Base-by-base conservation (phyloP, 1,284 basidiomycete genomes). In the Cryptococcus hybrid region DNA sequence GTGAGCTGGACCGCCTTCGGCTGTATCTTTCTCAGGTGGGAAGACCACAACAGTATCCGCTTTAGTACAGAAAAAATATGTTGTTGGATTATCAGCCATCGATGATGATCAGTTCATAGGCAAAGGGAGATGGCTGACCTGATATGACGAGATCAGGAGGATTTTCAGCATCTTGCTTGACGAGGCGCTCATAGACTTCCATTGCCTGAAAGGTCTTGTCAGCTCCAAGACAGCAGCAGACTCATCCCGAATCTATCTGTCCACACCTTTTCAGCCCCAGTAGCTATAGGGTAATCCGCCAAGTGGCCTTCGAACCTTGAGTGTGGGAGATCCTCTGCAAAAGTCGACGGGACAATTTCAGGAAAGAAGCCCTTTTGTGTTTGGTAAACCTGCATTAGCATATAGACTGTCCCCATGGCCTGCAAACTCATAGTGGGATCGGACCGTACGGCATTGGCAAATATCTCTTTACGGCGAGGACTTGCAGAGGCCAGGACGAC, bases 81-180 rank as follows among this genome's bases (percentile, higher is more conserved):
- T 9, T 46, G 18, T 18, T 18, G 18, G 18, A 18, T 18, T 18
- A n/a, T 3, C 30, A 7, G 45, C n/a, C 15, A 8, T 8, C 7
- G 45, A 15, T 7, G 45, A 46, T 46, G 45, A 46, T 9, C 40
- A 11, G 40, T 43, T 43, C 12, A 18, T 18, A 18, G 18, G 18
- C 18, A 18, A 18, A 18, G 18, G 18, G 18, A 18, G 39, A 37
- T 13, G 30, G 69, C 83, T 52, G 47, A 90, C 91, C 90, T 61
- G 85, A 88, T 63, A 99, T 97, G 47, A 98, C 92, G 30, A 98
- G 83, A 77, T 98, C 94, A 3, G 94, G 93, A 1, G 91, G 83
- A 70, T 95, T 85, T 18, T 91, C 86, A 7, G 90, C 89, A 63
- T 89, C 77, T 56, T 85, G 80, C 54, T 64, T 74, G 55, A 95